Percentiles rank a stretch among this genome's conserved stretches.
Conservation (phyloP, 73 alveolate genomes). For the Paramecium bursaria region DNA sequence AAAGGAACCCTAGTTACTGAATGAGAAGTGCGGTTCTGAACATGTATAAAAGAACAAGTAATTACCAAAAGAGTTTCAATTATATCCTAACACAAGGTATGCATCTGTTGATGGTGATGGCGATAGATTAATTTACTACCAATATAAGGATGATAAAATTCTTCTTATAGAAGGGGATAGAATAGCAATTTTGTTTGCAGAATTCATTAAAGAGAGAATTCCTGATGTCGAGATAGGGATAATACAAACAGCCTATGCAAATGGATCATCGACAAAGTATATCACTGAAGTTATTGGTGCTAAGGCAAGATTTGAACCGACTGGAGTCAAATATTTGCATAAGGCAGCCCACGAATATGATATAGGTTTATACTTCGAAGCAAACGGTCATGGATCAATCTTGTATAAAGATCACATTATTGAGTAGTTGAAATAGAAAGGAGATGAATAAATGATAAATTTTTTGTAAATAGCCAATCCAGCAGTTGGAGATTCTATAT, state of each 20-base stretch:
- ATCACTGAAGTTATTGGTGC: slow-evolving; percentile 77
- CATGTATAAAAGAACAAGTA: slow-evolving; percentile 82
- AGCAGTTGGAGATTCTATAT: slow-evolving; percentile 94
- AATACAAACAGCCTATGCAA: slow-evolving; percentile 92
- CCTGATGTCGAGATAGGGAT: slow-evolving; percentile 74
- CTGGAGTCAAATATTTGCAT: slow-evolving; percentile 96
- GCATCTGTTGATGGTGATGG: slow-evolving; percentile 94
- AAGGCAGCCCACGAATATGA: slow-evolving; percentile 88
- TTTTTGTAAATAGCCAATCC: slow-evolving; percentile 78
- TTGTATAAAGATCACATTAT: slow-evolving; percentile 67
- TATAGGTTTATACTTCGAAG: slow-evolving; percentile 94
- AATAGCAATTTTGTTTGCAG: slow-evolving; percentile 78
- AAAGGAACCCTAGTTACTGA: slow-evolving; percentile 70
- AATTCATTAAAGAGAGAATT: slow-evolving; percentile 71
- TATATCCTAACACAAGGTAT: slow-evolving; percentile 71
- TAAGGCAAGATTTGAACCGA: slow-evolving; percentile 77
- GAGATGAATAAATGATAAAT: slow-evolving; percentile 65
- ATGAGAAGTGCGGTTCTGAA: slow-evolving; percentile 93
- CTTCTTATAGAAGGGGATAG: slow-evolving; percentile 89
- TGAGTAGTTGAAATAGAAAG: slow-evolving; percentile 6
- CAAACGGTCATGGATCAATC: slow-evolving; percentile 98
- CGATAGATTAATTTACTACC: slow-evolving; percentile 89
- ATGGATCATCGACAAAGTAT: slow-evolving; percentile 85
- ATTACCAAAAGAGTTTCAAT: slow-evolving; percentile 78
- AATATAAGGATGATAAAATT: slow-evolving; percentile 49